phyloP scores from a whole-genome alignment of 805 yeast species.

The Hanseniaspora mollemarum region DNA sequence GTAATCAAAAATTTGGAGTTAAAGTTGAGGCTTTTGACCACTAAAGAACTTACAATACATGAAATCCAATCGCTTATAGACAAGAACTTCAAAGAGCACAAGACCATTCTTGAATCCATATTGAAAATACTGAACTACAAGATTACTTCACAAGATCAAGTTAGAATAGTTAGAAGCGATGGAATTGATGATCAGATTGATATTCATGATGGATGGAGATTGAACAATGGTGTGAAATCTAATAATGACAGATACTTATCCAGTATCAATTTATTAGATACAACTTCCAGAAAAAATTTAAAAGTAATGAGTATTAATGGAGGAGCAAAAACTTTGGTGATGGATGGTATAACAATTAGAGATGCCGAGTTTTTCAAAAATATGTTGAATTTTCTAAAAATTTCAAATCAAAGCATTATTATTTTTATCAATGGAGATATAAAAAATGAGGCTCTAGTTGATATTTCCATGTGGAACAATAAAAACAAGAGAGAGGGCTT shows the following conservation, averaged over 20 bases:
- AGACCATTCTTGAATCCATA: conserved; percentile 19
- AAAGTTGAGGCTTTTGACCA: conserved; percentile 1
- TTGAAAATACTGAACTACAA: conserved; percentile 23
- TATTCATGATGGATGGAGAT: conserved; percentile 28
- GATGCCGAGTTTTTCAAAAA: conserved; percentile 26
- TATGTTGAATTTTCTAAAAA: conserved; percentile 23
- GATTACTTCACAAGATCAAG: conserved; percentile 25
- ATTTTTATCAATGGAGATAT: conserved; percentile 25
- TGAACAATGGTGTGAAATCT: conserved; percentile 23
- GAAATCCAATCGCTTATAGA: conserved; percentile 2
- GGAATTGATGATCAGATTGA: conserved; percentile 24
- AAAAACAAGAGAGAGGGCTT: conserved; percentile 24
- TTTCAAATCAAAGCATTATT: conserved; percentile 22
- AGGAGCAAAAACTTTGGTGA: conserved; percentile 21
- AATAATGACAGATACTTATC: conserved; percentile 26
- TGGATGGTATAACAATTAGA: conserved; percentile 25
- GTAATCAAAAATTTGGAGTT: conserved; percentile 7
- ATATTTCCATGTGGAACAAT: conserved; percentile 27
- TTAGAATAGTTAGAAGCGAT: conserved; percentile 25
- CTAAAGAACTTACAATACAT: neutral
- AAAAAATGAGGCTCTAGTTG: conserved; percentile 25
- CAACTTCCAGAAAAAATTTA: conserved; percentile 18
- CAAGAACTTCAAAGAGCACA: conserved; percentile 17
- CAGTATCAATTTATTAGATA: conserved; percentile 21
- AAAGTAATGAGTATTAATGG: conserved; percentile 23